Evolutionary conservation across 805 yeast genomes (phyloP), one percentile per base, ranked within the genome.

Genomic region (Ogataea angusta): DNA sequence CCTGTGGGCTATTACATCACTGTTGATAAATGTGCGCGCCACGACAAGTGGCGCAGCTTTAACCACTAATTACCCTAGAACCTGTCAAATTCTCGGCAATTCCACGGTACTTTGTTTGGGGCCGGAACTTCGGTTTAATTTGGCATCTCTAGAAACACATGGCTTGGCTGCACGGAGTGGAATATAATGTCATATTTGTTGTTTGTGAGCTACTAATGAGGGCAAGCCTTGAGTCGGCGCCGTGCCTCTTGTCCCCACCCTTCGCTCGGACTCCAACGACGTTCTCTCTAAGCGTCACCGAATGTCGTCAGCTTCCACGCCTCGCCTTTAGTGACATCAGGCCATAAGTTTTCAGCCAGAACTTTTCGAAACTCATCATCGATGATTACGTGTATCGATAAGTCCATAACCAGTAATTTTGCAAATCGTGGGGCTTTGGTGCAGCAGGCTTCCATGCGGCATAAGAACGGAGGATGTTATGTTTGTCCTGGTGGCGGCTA

Each of bases 41-140:
- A 36, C 40, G 28, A 29, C 34, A 12, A n/a, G 39, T 36, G 39
- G 39, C 39, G 32, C 39, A 36, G 34, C 10, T 5, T n/a, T 9
- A 5, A 7, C 14, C 13, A 10, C 14, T n/a, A 24, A 24, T 10
- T 24, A 12, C n/a, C 27, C 27, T 24, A 5, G 10, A 24, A 12
- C n/a, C n/a, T 24, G 27, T 10, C 27, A 24, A n/a, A 24, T 24
- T 6, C 30, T 27, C 30, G 30, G 30, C 17, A 14, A 14, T 27
- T 27, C 13, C 12, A 27, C 30, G 30, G 30, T 14, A 10, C 17
- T 27, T 9, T 27, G 4, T 27, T 9, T 27, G 4, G 30, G 21
- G 21, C 21, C 21, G 21, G 21, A 19, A 19, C 9, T 7, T 19
- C 21, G 9, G 21, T 19, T 19, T 19, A 19, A n/a, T n/a, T 19